Evolutionary conservation across 805 yeast species (phyloP).

Genomic region (Debaryomyces tyrocola): DNA sequence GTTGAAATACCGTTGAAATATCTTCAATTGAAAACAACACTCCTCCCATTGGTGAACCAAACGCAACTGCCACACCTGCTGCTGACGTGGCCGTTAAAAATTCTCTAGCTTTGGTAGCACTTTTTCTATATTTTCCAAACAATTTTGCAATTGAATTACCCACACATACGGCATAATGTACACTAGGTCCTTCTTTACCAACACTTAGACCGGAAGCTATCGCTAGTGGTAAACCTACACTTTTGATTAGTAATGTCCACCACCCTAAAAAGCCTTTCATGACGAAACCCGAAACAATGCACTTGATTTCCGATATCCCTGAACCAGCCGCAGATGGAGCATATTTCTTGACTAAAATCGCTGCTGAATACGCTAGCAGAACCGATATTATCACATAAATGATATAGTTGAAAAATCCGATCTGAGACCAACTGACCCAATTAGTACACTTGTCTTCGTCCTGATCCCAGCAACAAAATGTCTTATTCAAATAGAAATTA

Average conservation of each 20-base stretch:
- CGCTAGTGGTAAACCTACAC: constrained; percentile 81
- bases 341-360: constrained; percentile 62
- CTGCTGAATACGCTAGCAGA: constrained; percentile 62
- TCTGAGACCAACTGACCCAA: constrained; percentile 70
- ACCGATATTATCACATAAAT: constrained; percentile 61
- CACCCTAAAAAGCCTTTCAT: constrained; percentile 74
- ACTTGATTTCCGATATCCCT: constrained; percentile 95
- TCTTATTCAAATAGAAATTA: constrained; percentile 66
- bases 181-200: constrained; percentile 98
- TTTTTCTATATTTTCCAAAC: constrained; percentile 44
- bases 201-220: constrained; percentile 91
- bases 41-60: constrained; percentile 96
- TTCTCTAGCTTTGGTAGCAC: constrained; percentile 51
- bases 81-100: constrained; percentile 88
- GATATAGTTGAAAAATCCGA: constrained; percentile 48
- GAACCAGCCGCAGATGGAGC: constrained; percentile 96
- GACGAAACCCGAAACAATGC: constrained; percentile 87
- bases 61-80: constrained; percentile 98
- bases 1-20: constrained; percentile 69
- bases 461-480: constrained; percentile 81
- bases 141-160: constrained; percentile 74
- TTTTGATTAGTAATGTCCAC: constrained; percentile 71
- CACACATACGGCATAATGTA: constrained; percentile 96
- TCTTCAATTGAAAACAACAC: constrained; percentile 93
- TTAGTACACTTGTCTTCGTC: constrained; percentile 50